phyloP scores from a whole-genome alignment of 345 rosid genomes.

The Viola odorata region DNA sequence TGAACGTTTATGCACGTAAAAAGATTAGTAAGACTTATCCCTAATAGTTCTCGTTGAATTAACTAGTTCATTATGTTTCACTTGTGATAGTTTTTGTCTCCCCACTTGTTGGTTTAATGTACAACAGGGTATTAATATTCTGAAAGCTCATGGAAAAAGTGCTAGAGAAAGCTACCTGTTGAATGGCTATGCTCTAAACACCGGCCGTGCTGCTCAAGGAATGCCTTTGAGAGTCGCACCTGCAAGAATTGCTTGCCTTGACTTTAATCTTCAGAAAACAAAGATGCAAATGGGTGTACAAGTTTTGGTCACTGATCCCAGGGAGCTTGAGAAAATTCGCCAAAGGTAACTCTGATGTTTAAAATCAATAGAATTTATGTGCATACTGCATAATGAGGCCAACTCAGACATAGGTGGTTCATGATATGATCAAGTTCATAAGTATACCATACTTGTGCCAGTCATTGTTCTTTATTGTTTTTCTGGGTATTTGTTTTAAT shows the following conservation, averaged over 20 bases:
- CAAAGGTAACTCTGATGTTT: conserved; percentile 45
- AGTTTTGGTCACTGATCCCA: conserved; percentile 85
- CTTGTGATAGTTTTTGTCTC: neutral
- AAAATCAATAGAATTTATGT: too few species aligned
- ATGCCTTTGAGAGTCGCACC: conserved; percentile 89
- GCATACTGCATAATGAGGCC: too few species aligned
- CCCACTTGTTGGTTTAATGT: conserved; percentile 4
- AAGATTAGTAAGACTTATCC: neutral
- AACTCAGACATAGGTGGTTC: too few species aligned
- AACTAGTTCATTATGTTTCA: neutral
- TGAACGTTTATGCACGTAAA: neutral
- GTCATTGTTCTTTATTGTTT: too few species aligned
- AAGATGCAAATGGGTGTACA: conserved; percentile 97
- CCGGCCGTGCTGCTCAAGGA: conserved; percentile 98
- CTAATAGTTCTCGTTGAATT: neutral
- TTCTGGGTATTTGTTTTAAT: too few species aligned
- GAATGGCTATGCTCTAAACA: conserved; percentile 88
- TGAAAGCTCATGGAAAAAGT: conserved; percentile 96
- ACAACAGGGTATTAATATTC: conserved; percentile 70
- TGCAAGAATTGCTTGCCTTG: conserved; percentile 91
- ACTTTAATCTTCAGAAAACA: conserved; percentile 92
- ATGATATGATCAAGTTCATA: too few species aligned
- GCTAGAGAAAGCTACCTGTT: conserved; percentile 84
- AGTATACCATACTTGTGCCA: too few species aligned
- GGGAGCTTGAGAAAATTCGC: conserved; percentile 97